Conservation (phyloP, 2,329 filamentous ascomycete species). For the Nothomitra cinnamomea region DNA sequence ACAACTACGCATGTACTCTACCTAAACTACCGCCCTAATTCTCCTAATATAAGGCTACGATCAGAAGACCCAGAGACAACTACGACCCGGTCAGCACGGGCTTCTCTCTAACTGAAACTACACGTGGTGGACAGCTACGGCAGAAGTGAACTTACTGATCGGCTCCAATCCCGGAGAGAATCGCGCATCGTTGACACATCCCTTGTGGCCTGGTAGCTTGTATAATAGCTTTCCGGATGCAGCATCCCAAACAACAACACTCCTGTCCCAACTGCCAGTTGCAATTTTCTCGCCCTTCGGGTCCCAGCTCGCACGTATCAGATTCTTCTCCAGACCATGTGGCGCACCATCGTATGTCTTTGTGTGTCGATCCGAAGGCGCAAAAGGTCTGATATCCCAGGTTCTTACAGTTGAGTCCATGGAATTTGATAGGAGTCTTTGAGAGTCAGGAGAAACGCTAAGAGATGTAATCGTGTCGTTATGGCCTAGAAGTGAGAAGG, state of each 20-base stretch:
- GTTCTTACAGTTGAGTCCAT: constrained; percentile 90
- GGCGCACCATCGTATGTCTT: constrained; percentile 86
- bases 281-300: constrained; percentile 70
- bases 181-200: constrained; percentile 85
- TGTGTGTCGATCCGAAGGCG: constrained; percentile 69
- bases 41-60: constrained; percentile 5
- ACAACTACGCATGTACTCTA: no score
- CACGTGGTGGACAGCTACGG: no score
- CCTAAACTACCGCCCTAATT: constrained; percentile 5
- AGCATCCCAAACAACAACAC: constrained; percentile 78
- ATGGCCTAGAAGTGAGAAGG: constrained; percentile 79
- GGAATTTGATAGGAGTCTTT: constrained; percentile 75
- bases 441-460: constrained; percentile 80
- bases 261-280: constrained; percentile 78
- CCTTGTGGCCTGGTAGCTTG: constrained; percentile 90
- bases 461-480: constrained; percentile 84
- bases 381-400: constrained; percentile 93
- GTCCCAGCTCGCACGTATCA: constrained; percentile 84
- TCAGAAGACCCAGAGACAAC: constrained; percentile 7
- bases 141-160: constrained; percentile 49
- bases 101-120: no score
- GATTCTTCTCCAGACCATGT: constrained; percentile 74
- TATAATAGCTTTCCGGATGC: constrained; percentile 81
- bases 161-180: constrained; percentile 75
- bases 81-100: background rate